Conservation (phyloP, 352 stramenopile species). For the Phytophthora tubulina region DNA sequence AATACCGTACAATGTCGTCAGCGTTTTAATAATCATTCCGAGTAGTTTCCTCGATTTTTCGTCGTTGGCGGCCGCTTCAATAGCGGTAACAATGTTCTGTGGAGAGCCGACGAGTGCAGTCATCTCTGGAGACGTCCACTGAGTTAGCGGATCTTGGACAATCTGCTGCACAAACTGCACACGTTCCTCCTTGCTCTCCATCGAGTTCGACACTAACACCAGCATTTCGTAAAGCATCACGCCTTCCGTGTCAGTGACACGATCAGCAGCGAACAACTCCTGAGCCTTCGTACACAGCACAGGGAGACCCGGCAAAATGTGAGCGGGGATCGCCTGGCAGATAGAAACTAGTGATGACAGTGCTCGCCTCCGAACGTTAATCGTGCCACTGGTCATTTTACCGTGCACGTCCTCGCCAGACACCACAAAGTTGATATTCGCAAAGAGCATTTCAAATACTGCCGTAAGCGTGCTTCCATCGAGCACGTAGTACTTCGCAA, state of each 20-base stretch:
- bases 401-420: constrained; percentile 72
- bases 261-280: constrained; percentile 74
- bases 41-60: constrained; percentile 58
- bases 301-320: constrained; percentile 81
- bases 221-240: constrained; percentile 88
- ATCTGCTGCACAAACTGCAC: constrained; percentile 78
- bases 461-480: constrained; percentile 65
- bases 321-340: constrained; percentile 75
- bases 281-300: constrained; percentile 76
- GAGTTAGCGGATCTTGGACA: constrained; percentile 68
- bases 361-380: constrained; percentile 74
- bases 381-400: constrained; percentile 73
- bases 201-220: constrained; percentile 83
- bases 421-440: constrained; percentile 77
- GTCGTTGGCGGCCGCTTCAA: constrained; percentile 53
- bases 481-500: constrained; percentile 81
- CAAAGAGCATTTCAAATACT: constrained; percentile 84
- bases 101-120: constrained; percentile 67
- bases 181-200: constrained; percentile 69
- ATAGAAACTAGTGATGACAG: constrained; percentile 81
- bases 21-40: constrained; percentile 70
- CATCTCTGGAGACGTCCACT: constrained; percentile 77
- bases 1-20: constrained; percentile 86
- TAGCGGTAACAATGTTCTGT: constrained; percentile 60
- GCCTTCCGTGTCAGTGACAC: constrained; percentile 79